phyloP scores from a whole-genome alignment of 2,329 filamentous ascomycete species.

The Penicillium sp. region DNA sequence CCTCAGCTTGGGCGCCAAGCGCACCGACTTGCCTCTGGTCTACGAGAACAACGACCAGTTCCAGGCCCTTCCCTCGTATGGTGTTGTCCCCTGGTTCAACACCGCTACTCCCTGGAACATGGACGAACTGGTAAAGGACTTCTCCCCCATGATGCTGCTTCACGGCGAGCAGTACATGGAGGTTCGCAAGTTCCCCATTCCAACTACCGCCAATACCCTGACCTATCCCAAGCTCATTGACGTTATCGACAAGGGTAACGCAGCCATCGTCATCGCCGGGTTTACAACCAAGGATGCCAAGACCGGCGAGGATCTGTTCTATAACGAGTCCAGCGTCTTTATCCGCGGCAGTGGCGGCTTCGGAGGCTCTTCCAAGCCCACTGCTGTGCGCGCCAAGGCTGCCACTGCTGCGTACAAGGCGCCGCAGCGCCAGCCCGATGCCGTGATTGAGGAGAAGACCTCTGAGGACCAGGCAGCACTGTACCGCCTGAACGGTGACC shows the following conservation, averaged over 20 bases:
- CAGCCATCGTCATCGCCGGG: constrained; percentile 77
- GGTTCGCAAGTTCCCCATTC: constrained; percentile 86
- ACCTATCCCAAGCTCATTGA: constrained; percentile 82
- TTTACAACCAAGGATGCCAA: constrained; percentile 80
- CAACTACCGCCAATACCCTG: constrained; percentile 74
- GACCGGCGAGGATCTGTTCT: constrained; percentile 88
- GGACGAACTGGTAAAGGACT: constrained; percentile 86
- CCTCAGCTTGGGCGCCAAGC: constrained; percentile 87
- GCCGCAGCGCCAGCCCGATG: constrained; percentile 74
- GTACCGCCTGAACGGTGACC: constrained; percentile 90
- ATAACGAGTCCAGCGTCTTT: constrained; percentile 94
- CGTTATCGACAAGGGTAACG: constrained; percentile 92
- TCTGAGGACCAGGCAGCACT: constrained; percentile 87
- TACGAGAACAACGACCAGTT: constrained; percentile 92
- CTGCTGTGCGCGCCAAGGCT: constrained; percentile 70
- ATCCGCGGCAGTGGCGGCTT: constrained; percentile 89
- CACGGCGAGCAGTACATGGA: constrained; percentile 99
- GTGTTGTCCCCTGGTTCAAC: constrained; percentile 92
- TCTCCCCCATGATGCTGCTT: constrained; percentile 96
- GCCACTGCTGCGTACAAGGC: constrained; percentile 77
- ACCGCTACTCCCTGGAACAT: constrained; percentile 76
- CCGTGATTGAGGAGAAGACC: constrained; percentile 80
- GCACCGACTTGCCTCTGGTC: constrained; percentile 79
- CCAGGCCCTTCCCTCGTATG: constrained; percentile 91
- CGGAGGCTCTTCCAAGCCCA: constrained; percentile 71